Evolutionary conservation across 176 grass and related monocot genomes (phyloP).

Genomic region (Dendrocalamus sinicus): DNA sequence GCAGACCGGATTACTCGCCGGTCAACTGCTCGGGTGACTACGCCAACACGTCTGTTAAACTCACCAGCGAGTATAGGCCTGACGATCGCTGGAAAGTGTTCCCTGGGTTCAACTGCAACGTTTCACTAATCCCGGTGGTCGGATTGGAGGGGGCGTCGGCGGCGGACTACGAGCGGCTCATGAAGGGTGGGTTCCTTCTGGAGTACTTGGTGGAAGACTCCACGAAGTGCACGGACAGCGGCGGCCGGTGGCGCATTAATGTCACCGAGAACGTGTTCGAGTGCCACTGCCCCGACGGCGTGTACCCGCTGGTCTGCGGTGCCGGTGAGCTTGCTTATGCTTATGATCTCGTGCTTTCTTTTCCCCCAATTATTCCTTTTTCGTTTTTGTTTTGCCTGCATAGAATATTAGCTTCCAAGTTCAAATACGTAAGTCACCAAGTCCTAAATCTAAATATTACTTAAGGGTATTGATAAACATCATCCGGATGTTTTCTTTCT

Average conservation of each 20-base stretch:
- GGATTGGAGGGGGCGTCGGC: background rate
- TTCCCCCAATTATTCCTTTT: background rate
- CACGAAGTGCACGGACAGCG: background rate
- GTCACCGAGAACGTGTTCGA: background rate
- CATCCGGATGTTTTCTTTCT: too few relatives aligned
- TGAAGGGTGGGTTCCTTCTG: conserved; percentile 50
- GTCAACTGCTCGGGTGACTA: too few relatives aligned
- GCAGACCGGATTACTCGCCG: too few relatives aligned
- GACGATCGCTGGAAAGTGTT: accelerated
- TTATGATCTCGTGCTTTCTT: background rate
- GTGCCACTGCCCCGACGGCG: conserved; percentile 44
- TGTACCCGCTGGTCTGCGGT: background rate
- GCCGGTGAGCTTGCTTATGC: background rate
- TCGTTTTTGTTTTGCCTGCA: background rate
- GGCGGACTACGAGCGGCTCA: conserved; percentile 24
- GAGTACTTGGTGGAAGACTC: conserved; percentile 28
- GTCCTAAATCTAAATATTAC: background rate
- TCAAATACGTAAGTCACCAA: too few relatives aligned
- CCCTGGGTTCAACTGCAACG: conserved; percentile 24
- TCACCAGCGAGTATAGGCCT: conserved; percentile 27
- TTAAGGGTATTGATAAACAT: too few relatives aligned
- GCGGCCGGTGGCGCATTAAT: conserved; percentile 38
- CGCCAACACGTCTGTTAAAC: background rate
- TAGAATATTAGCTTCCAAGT: background rate
- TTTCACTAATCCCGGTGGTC: conserved; percentile 41